Evolutionary conservation across 1,284 basidiomycete genomes (phyloP).

Genomic region (Ganoderma multipileum): DNA sequence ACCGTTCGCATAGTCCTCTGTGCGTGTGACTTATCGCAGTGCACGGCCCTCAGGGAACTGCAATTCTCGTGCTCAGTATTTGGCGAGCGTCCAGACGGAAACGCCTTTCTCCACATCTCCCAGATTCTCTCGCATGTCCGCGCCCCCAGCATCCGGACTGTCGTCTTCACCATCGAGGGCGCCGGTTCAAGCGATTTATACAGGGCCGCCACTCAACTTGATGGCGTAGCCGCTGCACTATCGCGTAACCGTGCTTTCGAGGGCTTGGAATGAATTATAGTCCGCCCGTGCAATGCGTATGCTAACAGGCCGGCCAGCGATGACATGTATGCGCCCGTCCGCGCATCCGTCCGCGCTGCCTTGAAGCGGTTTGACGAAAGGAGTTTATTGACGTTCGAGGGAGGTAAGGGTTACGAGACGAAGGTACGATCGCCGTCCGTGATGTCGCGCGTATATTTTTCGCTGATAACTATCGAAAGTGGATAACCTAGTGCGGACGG

Average conservation of each 20-base stretch:
- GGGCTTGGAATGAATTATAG: background rate
- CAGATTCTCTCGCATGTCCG: background rate
- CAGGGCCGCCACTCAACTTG: background rate
- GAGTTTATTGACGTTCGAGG: background rate
- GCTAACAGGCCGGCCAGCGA: background rate
- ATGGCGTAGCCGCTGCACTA: background rate
- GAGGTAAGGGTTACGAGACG: background rate
- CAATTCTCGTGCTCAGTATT: background rate
- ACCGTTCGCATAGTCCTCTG: background rate
- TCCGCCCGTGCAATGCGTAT: background rate
- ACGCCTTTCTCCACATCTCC: background rate
- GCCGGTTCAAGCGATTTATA: background rate
- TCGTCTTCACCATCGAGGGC: background rate
- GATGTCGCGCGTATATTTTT: background rate
- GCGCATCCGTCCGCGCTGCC: background rate
- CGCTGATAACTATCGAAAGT: background rate
- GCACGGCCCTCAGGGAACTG: background rate
- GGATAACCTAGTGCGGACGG: background rate
- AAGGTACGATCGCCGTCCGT: background rate
- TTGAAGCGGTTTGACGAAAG: background rate
- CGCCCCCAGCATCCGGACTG: background rate
- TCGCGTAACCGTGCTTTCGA: background rate
- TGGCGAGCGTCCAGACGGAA: background rate
- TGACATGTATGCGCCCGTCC: background rate
- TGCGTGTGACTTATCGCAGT: background rate